These are phyloP conservation scores for Hemerocallis citrina DNA, from an alignment of 106 monocot genomes.

Conservation along the genomic window DNA sequence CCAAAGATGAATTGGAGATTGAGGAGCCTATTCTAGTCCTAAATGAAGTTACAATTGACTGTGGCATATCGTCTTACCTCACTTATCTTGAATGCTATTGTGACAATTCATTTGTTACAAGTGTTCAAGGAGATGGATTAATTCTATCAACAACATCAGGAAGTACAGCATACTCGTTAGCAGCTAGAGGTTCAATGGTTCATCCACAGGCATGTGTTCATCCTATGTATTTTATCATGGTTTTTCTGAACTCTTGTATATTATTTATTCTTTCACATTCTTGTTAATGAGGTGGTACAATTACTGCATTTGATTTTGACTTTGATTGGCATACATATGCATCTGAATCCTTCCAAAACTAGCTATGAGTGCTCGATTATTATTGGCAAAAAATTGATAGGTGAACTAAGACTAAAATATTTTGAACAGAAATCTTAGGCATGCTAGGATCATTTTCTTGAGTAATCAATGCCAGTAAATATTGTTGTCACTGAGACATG, in stretches of 20 bases:
- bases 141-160: slow-evolving; percentile 98
- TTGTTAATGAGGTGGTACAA: neutral
- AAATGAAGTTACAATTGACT: slow-evolving; percentile 96
- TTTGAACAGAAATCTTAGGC: neutral
- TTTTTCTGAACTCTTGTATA: neutral
- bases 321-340: neutral
- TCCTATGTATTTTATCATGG: neutral
- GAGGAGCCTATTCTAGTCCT: slow-evolving; percentile 91
- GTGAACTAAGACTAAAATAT: neutral
- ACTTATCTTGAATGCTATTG: slow-evolving; percentile 97
- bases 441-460: neutral
- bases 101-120: slow-evolving; percentile 91
- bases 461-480: neutral
- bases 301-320: too few species aligned
- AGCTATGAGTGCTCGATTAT: neutral
- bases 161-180: slow-evolving; percentile 97
- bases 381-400: neutral
- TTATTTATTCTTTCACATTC: neutral
- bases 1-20: slow-evolving; percentile 67
- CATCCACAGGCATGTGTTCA: slow-evolving; percentile 77
- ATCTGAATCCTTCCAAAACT: neutral
- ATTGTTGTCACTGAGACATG: neutral
- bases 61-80: slow-evolving; percentile 94
- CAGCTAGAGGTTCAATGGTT: slow-evolving; percentile 99
- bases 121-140: slow-evolving; percentile 95